Evolutionary conservation across 108 stramenopile genomes (phyloP).

Genomic region (Fistulifera pelliculosa): DNA sequence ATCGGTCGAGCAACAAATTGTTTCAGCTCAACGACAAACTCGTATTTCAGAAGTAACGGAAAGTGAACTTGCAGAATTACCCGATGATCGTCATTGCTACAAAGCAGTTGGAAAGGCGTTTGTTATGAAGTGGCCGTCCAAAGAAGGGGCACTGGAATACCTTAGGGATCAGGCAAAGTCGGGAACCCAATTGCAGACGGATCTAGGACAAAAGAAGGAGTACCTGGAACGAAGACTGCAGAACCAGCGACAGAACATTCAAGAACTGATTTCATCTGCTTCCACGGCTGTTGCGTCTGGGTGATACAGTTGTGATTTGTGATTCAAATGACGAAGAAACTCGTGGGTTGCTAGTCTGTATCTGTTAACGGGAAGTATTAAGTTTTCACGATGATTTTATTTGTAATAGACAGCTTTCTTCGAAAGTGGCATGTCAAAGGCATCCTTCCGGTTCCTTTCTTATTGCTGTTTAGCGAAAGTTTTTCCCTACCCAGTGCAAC

Average conservation of each 20-base stretch:
- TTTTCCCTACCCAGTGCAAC: too few species aligned
- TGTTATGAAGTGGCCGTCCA: conserved; percentile 31
- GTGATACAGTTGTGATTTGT: too few species aligned
- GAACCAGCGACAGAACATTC: conserved; percentile 75
- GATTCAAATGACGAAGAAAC: too few species aligned
- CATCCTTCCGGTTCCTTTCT: too few species aligned
- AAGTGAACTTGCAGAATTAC: conserved; percentile 48
- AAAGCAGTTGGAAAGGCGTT: conserved; percentile 78
- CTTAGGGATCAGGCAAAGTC: conserved; percentile 40
- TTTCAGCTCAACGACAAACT: conserved; percentile 42
- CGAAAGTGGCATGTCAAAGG: too few species aligned
- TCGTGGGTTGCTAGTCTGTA: too few species aligned
- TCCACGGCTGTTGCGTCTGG: too few species aligned
- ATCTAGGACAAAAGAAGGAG: conserved; percentile 60
- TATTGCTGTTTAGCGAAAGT: too few species aligned
- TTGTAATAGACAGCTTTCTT: too few species aligned
- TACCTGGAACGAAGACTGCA: conserved; percentile 78
- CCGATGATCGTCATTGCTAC: conserved; percentile 46
- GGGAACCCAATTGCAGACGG: conserved; percentile 41
- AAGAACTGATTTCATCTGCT: conserved; percentile 21
- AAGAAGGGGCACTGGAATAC: conserved; percentile 42
- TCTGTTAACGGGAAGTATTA: too few species aligned
- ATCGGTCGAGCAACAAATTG: conserved; percentile 51
- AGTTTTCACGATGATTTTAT: too few species aligned
- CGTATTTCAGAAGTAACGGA: conserved; percentile 58